phyloP scores from a whole-genome alignment of 116 monocot species.

The Phalaenopsis hybrid region DNA sequence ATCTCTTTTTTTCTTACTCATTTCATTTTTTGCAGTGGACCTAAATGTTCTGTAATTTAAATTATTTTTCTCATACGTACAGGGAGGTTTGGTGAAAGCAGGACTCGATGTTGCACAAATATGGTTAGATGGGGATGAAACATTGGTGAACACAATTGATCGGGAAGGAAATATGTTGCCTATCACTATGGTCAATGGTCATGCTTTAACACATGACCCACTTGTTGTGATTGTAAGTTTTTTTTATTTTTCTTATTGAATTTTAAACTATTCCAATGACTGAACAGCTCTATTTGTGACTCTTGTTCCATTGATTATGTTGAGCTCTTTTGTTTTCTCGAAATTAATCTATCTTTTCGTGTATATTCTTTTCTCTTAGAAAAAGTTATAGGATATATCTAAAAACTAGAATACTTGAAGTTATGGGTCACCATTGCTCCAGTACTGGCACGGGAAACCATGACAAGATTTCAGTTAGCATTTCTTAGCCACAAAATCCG shows the following conservation, averaged over 20 bases:
- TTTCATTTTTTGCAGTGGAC: not conserved
- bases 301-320: too few relatives aligned
- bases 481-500: too few relatives aligned
- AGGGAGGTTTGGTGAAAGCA: constrained; percentile 88
- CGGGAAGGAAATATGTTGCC: constrained; percentile 83
- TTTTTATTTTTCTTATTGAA: not conserved
- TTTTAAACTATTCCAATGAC: too few relatives aligned
- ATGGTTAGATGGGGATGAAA: constrained; percentile 94
- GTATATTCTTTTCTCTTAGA: too few relatives aligned
- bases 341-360: too few relatives aligned
- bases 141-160: constrained; percentile 87
- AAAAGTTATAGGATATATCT: too few relatives aligned
- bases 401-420: too few relatives aligned
- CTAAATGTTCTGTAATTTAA: not conserved
- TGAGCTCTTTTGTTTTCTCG: too few relatives aligned
- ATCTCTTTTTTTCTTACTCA: constrained; percentile 8
- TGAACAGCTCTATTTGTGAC: too few relatives aligned
- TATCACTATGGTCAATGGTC: constrained; percentile 66
- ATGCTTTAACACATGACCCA: constrained; percentile 88
- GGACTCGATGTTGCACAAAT: constrained; percentile 95
- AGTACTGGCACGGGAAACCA: too few relatives aligned
- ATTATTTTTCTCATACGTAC: not conserved
- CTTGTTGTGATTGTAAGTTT: constrained; percentile 91
- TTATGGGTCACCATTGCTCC: too few relatives aligned
- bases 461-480: too few relatives aligned